Evolutionary conservation across 2,329 filamentous ascomycete genomes (phyloP), one percentile per base, ranked within the genome.

Genomic region (Talaromyces sp.): DNA sequence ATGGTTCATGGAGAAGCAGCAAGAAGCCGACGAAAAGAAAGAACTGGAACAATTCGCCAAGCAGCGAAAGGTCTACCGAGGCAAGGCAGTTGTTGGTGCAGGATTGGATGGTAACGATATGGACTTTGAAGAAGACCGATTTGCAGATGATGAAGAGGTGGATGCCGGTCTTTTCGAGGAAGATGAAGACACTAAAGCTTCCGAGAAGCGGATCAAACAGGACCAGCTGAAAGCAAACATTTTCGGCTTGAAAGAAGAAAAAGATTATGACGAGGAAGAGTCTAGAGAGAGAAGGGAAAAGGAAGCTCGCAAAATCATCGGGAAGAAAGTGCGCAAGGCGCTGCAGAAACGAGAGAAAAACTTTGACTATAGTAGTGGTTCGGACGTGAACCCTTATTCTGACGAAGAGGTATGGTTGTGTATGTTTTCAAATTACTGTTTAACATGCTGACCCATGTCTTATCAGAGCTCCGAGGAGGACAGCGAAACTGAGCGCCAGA

Each of bases 191-290:
- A 78, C 83, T 15, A 92, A 91, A 69, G 85, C 89, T 19, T 82
- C 88, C 0, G 87, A 89, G 64, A 87, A 88, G 15, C 81, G 88
- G 58, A 88, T 93, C 66, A 91, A 90, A 66, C 85, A 88, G 61
- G 89, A 93, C 69, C 92, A 96, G 73, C 81, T 96, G n/a, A 87
- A 87, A 58, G 93, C 93, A 9, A 96, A 96, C 69, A 80, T 95
- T 2, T 96, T 96, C 67, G 89, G 96, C 69, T 79, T 85, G 52
- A 85, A 89, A 71, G 85, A 92, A 4, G 88, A 93, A 68, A 85
- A 88, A 66, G 88, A 84, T 57, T 80, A 84, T 57, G 84, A 95
- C 64, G 82, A 91, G 65, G 84, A 90, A 65, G 87, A 91, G 68
- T 77, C 88, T 67, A 78, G 85, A 67, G 85, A 87, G 70, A 79